Conservation (phyloP, 139 green algal species). For the Micromonas commoda region DNA sequence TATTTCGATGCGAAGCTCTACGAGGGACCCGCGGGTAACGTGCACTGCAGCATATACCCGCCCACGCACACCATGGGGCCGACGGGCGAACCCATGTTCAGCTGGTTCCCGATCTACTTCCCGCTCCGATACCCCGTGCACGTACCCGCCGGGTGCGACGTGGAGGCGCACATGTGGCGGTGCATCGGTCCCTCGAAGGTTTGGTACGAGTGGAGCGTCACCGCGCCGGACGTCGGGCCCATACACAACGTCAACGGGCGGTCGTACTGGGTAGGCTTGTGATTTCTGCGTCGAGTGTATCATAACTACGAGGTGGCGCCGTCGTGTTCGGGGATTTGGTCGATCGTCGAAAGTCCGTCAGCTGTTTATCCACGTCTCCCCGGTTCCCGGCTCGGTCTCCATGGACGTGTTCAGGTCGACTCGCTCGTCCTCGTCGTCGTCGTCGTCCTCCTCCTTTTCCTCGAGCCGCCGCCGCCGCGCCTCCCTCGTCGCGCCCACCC, state of each 20-base stretch:
- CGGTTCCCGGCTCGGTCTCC: too few species aligned
- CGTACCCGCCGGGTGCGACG: constrained; percentile 41
- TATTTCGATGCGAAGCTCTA: constrained; percentile 96
- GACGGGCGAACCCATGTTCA: constrained; percentile 56
- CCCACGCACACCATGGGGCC: constrained; percentile 63
- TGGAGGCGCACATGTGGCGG: constrained; percentile 83
- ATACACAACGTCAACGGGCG: constrained; percentile 45
- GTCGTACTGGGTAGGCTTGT: constrained; percentile 47
- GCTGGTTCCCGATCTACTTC: constrained; percentile 98
- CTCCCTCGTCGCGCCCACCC: too few species aligned
- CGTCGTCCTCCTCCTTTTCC: too few species aligned
- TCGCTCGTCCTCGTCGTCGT: too few species aligned
- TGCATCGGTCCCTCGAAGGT: constrained; percentile 53
- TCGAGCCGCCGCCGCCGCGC: too few species aligned
- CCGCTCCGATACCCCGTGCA: constrained; percentile 71
- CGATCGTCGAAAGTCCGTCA: neutral
- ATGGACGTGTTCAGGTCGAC: too few species aligned
- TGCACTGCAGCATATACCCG: constrained; percentile 83
- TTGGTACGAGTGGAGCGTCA: constrained; percentile 49
- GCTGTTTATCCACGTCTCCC: too few species aligned
- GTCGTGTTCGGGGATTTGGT: too few species aligned
- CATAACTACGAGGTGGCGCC: neutral
- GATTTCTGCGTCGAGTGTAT: constrained; percentile 19
- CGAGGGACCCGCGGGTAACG: constrained; percentile 38
- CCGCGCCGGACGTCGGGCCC: constrained; percentile 28